Percentiles rank a stretch among this genome's conserved stretches.
phyloP scores from a whole-genome alignment of 2,329 filamentous ascomycete species.

The Mollisiaceae sp. region DNA sequence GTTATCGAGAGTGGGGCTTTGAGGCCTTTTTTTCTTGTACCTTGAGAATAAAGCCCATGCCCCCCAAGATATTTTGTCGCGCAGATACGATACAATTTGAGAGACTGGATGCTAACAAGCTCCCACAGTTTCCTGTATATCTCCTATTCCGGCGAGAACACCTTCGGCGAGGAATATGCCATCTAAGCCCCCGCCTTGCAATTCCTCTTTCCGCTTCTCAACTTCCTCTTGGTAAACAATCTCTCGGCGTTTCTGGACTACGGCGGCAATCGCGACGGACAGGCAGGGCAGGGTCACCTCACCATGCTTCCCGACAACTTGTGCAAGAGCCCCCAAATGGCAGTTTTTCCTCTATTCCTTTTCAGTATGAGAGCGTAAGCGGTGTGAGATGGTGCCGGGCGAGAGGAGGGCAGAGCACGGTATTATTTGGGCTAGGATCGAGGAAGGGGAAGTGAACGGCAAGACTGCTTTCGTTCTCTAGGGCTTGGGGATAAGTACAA shows the following conservation, averaged over 20 bases:
- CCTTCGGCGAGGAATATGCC: conserved; percentile 75
- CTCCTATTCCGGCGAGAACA: conserved; percentile 98
- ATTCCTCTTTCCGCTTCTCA: conserved; percentile 13
- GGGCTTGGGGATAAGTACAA: conserved; percentile 35
- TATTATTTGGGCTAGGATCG: conserved; percentile 12
- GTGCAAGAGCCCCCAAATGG: conserved; percentile 18
- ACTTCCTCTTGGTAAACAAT: conserved; percentile 12
- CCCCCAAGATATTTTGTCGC: not conserved
- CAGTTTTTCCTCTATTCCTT: conserved; percentile 33
- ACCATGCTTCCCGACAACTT: conserved; percentile 1
- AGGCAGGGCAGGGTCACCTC: not conserved
- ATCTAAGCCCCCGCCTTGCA: not conserved
- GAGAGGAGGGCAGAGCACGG: not conserved
- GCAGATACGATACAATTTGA: not conserved
- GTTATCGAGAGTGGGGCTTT: conserved; percentile 23
- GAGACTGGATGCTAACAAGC: conserved; percentile 60
- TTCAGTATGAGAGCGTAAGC: conserved; percentile 13
- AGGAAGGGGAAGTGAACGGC: conserved; percentile 7
- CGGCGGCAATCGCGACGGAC: not conserved
- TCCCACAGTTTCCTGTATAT: conserved; percentile 80
- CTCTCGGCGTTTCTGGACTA: conserved; percentile 9
- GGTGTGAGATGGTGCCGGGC: not conserved
- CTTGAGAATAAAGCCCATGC: not conserved
- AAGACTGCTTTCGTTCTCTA: conserved; percentile 29
- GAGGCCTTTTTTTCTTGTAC: not conserved